phyloP scores from a whole-genome alignment of 2,329 filamentous ascomycete genomes.

The Colletotrichum navitas region DNA sequence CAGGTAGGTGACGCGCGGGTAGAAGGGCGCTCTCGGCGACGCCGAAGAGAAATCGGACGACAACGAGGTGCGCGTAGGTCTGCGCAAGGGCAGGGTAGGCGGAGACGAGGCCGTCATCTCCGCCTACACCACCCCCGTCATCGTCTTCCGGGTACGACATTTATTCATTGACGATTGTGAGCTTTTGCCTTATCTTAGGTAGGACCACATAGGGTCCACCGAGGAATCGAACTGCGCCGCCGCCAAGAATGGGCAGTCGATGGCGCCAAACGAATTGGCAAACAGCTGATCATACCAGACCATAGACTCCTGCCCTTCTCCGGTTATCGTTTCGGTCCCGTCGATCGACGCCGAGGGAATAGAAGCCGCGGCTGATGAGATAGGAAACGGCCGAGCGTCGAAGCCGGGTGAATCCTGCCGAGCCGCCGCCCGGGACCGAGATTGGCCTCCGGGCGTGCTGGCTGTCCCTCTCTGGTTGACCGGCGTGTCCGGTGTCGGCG shows the following conservation, averaged over 20 bases:
- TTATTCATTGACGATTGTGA: no score
- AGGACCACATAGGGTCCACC: slow-evolving; percentile 51
- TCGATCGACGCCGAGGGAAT: slow-evolving; percentile 6
- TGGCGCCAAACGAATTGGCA: slow-evolving; percentile 51
- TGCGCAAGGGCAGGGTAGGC: no score
- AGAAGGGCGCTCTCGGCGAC: no score
- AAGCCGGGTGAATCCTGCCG: slow-evolving; percentile 25
- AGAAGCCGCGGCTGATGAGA: neutral
- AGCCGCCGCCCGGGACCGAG: slow-evolving; percentile 1
- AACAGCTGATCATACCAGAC: slow-evolving; percentile 53
- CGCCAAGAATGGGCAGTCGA: slow-evolving; percentile 51
- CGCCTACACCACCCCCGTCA: no score
- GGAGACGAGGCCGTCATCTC: no score
- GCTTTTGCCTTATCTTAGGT: slow-evolving; percentile 41
- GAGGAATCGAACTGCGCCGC: slow-evolving; percentile 51
- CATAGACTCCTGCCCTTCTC: slow-evolving; percentile 51
- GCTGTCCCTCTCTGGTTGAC: slow-evolving; percentile 13
- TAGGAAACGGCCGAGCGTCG: slow-evolving; percentile 11
- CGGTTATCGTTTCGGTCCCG: slow-evolving; percentile 3
- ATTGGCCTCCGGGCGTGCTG: slow-evolving; percentile 19
- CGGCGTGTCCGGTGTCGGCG: slow-evolving; percentile 5
- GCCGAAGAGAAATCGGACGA: no score
- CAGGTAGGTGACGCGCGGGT: no score
- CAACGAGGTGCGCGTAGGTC: no score
- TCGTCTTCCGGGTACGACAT: no score